phyloP scores from a whole-genome alignment of 129 eudicot species.

The Lactuca sativa region DNA sequence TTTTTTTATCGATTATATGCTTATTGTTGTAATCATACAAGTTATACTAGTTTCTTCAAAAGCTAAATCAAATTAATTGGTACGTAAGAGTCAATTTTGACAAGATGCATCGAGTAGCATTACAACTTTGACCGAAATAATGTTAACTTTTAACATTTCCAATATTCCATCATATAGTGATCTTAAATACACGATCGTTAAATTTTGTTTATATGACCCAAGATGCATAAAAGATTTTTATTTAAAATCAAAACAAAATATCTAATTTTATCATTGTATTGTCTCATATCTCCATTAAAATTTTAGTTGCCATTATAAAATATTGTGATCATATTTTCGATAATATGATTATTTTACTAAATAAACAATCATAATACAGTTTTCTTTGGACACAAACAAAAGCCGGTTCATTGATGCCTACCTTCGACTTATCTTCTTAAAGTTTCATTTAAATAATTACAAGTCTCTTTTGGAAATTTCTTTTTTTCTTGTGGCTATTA shows the following conservation, averaged over 20 bases:
- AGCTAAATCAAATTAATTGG: too few species aligned
- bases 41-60: background rate
- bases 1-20: too few species aligned
- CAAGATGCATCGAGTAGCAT: background rate
- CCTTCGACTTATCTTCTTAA: background rate
- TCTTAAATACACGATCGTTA: too few species aligned
- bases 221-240: too few species aligned
- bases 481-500: background rate
- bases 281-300: background rate
- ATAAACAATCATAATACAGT: background rate
- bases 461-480: background rate
- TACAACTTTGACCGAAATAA: background rate
- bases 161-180: too few species aligned
- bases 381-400: slow-evolving; percentile 16
- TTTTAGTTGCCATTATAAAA: background rate
- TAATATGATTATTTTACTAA: background rate
- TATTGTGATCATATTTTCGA: background rate
- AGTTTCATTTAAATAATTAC: background rate
- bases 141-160: background rate
- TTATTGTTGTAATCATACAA: too few species aligned
- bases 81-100: background rate
- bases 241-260: background rate
- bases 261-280: background rate
- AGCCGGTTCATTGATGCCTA: slow-evolving; percentile 27
- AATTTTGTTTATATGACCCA: too few species aligned